These are phyloP conservation scores for Anastatica hierochuntica DNA, from an alignment of 345 rosid genomes.

Conservation along the genomic window DNA sequence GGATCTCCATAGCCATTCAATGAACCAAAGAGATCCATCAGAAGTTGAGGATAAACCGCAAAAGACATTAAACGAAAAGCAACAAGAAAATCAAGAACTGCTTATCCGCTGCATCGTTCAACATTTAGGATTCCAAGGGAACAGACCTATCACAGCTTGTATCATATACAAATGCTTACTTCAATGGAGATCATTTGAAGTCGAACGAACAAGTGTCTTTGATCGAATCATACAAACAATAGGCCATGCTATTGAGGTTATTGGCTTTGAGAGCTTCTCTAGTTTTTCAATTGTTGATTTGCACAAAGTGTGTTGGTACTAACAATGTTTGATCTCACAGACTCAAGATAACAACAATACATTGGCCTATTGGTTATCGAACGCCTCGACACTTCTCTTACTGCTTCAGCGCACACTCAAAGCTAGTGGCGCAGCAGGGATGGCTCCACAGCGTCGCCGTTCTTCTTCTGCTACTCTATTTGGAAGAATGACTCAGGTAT, in stretches of 20 bases:
- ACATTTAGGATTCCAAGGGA: conserved; percentile 66
- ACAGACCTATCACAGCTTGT: conserved; percentile 80
- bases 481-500: conserved; percentile 93
- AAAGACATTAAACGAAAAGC: conserved; percentile 77
- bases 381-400: conserved; percentile 78
- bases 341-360: conserved; percentile 66
- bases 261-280: neutral
- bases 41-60: conserved; percentile 83
- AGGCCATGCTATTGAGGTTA: too few species aligned
- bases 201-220: conserved; percentile 83
- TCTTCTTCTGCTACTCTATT: conserved; percentile 83
- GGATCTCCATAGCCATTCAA: conserved; percentile 70
- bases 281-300: too few species aligned
- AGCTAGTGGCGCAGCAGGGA: conserved; percentile 91
- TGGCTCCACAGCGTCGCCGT: conserved; percentile 91
- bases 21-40: conserved; percentile 56
- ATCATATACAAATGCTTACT: conserved; percentile 80
- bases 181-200: conserved; percentile 98
- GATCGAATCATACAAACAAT: conserved; percentile 69
- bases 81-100: conserved; percentile 89
- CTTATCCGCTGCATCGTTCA: conserved; percentile 86
- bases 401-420: conserved; percentile 82
- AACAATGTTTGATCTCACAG: conserved; percentile 26
- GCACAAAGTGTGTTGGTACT: too few species aligned
- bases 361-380: conserved; percentile 88